Percentiles rank a stretch among this genome's conserved stretches.
These are phyloP conservation scores for Ensete glaucum DNA, from an alignment of 176 grass and related monocot species.

Conservation along the genomic window DNA sequence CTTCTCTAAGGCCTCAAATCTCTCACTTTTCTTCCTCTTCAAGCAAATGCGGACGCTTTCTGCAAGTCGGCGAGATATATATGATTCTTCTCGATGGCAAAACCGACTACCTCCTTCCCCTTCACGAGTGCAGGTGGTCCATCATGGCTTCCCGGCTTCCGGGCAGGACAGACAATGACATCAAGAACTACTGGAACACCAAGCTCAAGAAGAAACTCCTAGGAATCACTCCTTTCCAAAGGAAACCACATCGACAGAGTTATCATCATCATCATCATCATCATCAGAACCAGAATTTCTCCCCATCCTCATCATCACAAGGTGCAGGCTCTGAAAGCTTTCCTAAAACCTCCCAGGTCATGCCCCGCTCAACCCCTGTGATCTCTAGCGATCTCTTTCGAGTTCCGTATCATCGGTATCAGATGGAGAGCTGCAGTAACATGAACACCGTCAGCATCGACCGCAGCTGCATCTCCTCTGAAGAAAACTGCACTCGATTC, in stretches of 20 bases:
- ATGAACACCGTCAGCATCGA: slow-evolving; percentile 75
- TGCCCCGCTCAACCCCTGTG: neutral
- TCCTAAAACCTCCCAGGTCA: neutral
- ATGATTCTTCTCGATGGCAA: too few relatives aligned
- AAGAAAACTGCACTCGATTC: slow-evolving; percentile 28
- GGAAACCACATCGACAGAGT: neutral
- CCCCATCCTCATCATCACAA: slow-evolving; percentile 5
- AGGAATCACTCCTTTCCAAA: slow-evolving; percentile 1
- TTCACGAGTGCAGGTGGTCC: slow-evolving; percentile 57
- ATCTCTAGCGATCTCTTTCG: slow-evolving; percentile 11
- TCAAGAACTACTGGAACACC: slow-evolving; percentile 99
- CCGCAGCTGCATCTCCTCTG: slow-evolving; percentile 61
- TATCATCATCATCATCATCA: neutral
- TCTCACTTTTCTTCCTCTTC: too few relatives aligned
- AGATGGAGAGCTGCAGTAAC: slow-evolving; percentile 30
- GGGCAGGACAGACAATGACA: slow-evolving; percentile 82
- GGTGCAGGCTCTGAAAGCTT: neutral
- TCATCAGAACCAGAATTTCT: slow-evolving; percentile 13
- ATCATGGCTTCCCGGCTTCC: slow-evolving; percentile 83
- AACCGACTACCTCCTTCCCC: too few relatives aligned
- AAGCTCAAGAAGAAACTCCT: slow-evolving; percentile 85
- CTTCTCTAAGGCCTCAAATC: too few relatives aligned
- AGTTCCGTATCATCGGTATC: slow-evolving; percentile 10
- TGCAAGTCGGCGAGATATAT: too few relatives aligned
- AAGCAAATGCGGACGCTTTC: too few relatives aligned